A percentile compares a stretch with the other conserved stretches of the same genome.
Conservation (phyloP, 768 basidiomycete genomes). For the Mycena capillaripes region DNA sequence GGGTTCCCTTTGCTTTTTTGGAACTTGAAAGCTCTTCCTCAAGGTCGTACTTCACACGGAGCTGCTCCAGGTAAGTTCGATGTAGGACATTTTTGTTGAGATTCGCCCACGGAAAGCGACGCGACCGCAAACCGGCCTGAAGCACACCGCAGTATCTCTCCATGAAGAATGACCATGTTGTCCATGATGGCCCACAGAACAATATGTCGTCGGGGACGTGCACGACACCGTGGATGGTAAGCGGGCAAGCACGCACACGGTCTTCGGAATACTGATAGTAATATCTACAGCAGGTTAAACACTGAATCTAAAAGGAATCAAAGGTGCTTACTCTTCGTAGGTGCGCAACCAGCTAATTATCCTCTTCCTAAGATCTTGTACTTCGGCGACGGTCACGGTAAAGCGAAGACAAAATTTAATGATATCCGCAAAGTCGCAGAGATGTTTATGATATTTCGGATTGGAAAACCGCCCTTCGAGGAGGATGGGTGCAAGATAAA, state of each 20-base stretch:
- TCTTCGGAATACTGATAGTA: conserved; percentile 54
- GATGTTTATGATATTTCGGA: no score
- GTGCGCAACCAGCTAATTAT: conserved; percentile 51
- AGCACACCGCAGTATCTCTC: conserved; percentile 43
- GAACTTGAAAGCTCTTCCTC: conserved; percentile 30
- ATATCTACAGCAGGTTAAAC: neutral
- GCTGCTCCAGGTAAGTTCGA: conserved; percentile 42
- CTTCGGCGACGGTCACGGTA: no score
- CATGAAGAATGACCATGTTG: conserved; percentile 44
- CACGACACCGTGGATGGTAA: no score
- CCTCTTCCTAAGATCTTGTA: no score
- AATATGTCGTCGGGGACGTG: no score
- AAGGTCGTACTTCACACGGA: conserved; percentile 43
- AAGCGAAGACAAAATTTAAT: no score
- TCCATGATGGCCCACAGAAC: no score
- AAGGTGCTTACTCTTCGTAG: conserved; percentile 48
- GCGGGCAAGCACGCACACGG: no score
- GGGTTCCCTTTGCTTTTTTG: neutral
- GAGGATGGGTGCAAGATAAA: no score
- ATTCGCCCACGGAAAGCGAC: conserved; percentile 35
- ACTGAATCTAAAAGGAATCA: neutral
- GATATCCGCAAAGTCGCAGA: no score
- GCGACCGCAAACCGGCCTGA: conserved; percentile 25
- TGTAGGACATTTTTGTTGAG: conserved; percentile 33
- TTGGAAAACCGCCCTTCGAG: no score